Evolutionary conservation across 1,284 basidiomycete species (phyloP).

Genomic region (Apiotrichum akiyoshidainum): DNA sequence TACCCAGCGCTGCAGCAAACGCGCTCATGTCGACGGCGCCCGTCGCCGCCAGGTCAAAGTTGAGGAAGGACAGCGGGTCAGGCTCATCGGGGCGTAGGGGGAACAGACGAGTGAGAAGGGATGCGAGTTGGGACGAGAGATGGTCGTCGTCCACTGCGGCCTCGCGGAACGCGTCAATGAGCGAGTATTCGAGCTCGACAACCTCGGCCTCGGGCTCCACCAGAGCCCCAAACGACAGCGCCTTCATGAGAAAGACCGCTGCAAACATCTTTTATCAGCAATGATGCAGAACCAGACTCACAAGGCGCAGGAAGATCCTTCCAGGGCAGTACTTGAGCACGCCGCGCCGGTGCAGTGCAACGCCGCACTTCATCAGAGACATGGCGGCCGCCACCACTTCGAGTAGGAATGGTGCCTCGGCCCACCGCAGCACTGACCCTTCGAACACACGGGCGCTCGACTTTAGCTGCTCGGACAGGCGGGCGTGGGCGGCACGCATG

Average conservation of each 20-base stretch:
- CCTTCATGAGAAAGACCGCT: slow-evolving; percentile 14
- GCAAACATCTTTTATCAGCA: slow-evolving; percentile 12
- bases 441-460: neutral
- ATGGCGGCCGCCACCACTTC: slow-evolving; percentile 8
- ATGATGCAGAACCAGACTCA: neutral
- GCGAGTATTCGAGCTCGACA: slow-evolving; percentile 4
- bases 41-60: slow-evolving; percentile 5
- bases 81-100: neutral
- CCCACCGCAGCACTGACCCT: slow-evolving; percentile 2
- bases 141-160: slow-evolving; percentile 14
- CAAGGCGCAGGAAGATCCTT: slow-evolving; percentile 9
- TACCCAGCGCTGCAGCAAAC: neutral
- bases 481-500: slow-evolving; percentile 20
- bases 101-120: slow-evolving; percentile 8
- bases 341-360: neutral
- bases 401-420: slow-evolving; percentile 11
- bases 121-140: slow-evolving; percentile 4
- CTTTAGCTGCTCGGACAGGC: neutral
- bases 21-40: slow-evolving; percentile 5
- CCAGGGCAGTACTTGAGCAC: slow-evolving; percentile 10
- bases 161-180: slow-evolving; percentile 7
- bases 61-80: slow-evolving; percentile 5
- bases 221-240: slow-evolving; percentile 8
- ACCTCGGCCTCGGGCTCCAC: slow-evolving; percentile 4
- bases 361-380: slow-evolving; percentile 2